Evolutionary conservation across 768 basidiomycete species (phyloP).

Genomic region (Rhodotorula paludigena): DNA sequence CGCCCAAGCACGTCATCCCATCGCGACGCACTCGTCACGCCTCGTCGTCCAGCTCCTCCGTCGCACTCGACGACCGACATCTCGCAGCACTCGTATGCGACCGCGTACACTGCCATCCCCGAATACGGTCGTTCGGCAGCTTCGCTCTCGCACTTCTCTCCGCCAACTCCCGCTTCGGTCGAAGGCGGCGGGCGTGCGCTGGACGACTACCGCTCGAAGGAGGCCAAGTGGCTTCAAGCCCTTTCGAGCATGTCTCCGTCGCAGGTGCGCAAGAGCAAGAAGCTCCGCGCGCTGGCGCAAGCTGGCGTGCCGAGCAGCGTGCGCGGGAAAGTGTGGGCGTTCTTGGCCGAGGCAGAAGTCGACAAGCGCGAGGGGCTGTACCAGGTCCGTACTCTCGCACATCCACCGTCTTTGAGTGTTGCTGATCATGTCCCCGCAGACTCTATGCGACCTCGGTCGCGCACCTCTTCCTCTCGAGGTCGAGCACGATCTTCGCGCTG

Average conservation of each 20-base stretch:
- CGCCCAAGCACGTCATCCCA: not conserved
- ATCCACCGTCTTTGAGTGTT: no score
- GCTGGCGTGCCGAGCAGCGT: constrained; percentile 79
- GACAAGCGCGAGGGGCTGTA: constrained; percentile 4
- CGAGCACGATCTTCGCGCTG: constrained; percentile 15
- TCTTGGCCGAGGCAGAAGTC: not conserved
- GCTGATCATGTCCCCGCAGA: no score
- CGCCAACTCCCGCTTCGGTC: constrained; percentile 16
- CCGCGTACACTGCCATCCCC: not conserved
- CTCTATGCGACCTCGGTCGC: not conserved
- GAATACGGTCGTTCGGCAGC: not conserved
- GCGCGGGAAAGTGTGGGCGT: constrained; percentile 70
- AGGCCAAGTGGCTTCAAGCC: constrained; percentile 60
- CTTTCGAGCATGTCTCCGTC: constrained; percentile 47
- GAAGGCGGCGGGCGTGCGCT: constrained; percentile 31
- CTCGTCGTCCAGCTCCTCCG: not conserved
- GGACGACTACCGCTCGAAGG: constrained; percentile 68
- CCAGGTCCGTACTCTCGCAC: constrained; percentile 5
- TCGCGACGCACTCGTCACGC: not conserved
- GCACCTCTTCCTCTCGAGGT: not conserved
- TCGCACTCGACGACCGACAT: not conserved
- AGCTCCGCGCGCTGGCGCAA: constrained; percentile 64
- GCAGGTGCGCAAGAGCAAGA: constrained; percentile 71
- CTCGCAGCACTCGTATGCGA: not conserved
- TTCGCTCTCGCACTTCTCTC: constrained; percentile 25